phyloP scores from a whole-genome alignment of 768 basidiomycete genomes.

The Tylopilus sp. region DNA sequence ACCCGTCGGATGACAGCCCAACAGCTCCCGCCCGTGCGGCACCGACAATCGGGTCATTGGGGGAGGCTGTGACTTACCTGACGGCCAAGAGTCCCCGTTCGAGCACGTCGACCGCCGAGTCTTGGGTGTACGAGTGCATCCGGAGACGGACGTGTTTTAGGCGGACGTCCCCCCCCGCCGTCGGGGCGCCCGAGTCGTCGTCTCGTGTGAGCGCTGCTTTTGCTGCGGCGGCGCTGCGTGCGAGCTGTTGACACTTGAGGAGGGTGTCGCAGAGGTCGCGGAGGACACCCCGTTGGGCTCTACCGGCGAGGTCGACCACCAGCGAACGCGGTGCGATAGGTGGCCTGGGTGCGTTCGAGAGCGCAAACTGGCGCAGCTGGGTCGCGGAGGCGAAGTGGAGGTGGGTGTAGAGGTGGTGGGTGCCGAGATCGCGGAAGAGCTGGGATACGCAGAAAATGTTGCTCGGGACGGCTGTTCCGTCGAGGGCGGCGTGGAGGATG shows the following conservation, averaged over 20 bases:
- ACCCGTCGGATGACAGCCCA: neutral
- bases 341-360: constrained; percentile 1
- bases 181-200: too few species aligned
- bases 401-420: constrained; percentile 22
- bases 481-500: constrained; percentile 18
- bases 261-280: constrained; percentile 26
- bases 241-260: constrained; percentile 19
- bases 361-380: constrained; percentile 21
- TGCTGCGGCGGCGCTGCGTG: neutral
- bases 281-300: constrained; percentile 25
- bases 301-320: constrained; percentile 29
- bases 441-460: constrained; percentile 22
- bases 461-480: constrained; percentile 12
- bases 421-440: constrained; percentile 20
- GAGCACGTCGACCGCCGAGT: constrained; percentile 28
- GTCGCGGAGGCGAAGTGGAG: constrained; percentile 22
- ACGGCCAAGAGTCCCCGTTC: constrained; percentile 32
- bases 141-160: constrained; percentile 34
- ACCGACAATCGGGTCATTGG: neutral
- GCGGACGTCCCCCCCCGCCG: constrained; percentile 2
- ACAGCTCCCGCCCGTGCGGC: neutral
- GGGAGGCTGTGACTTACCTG: constrained; percentile 25
- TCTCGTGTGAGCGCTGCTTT: neutral
- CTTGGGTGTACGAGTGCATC: constrained; percentile 38
- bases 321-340: constrained; percentile 28